Evolutionary conservation across 164 flowering plant genomes (phyloP), one percentile per base, ranked within the genome.

Genomic region (Aristolochia californica): DNA sequence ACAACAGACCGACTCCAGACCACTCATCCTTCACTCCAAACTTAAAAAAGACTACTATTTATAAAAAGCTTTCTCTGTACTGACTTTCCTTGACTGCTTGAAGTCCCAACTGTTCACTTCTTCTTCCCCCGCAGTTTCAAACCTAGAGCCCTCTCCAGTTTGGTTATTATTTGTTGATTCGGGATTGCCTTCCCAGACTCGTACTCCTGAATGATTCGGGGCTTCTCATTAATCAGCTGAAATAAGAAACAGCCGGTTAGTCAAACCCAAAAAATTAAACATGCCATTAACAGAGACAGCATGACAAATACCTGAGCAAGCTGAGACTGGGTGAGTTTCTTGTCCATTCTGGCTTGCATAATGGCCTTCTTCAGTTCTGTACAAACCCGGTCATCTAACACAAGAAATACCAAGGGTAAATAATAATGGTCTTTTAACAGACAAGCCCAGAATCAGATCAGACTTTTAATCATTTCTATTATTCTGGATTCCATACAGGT

Each of bases 101-200:
- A 34, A 34, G 1, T 34, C 40, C 40, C 40, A 34, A 34, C 12
- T 21, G 15, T 4, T 1, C 28, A 53, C 73, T 70, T 88, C 68
- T 93, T 93, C 81, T 89, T 93, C 38, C 96, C 97, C 14, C 97
- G 84, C 56, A 93, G 87, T 68, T 93, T 93, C 43, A 64, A 87
- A 62, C 95, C 96, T 43, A 93, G 96, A 40, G 88, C 91, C 78
- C 96, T 85, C 77, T 93, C 99, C 74, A 93, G 77, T 59, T 93
- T 93, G 56, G 76, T 65, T 17, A 93, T 77, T 22, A 93, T 78
- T 79, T 93, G 97, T 65, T 93, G 99, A 55, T 93, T 89, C 20
- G 99, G 99, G 17, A 93, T 93, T 24, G 99, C 99, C 68, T 93
- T 93, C 20, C 99, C 99, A 53, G 96, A 84, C 69, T 93, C 99